Evolutionary conservation across 2,329 filamentous ascomycete species (phyloP).

Genomic region (Ophiostoma montium): DNA sequence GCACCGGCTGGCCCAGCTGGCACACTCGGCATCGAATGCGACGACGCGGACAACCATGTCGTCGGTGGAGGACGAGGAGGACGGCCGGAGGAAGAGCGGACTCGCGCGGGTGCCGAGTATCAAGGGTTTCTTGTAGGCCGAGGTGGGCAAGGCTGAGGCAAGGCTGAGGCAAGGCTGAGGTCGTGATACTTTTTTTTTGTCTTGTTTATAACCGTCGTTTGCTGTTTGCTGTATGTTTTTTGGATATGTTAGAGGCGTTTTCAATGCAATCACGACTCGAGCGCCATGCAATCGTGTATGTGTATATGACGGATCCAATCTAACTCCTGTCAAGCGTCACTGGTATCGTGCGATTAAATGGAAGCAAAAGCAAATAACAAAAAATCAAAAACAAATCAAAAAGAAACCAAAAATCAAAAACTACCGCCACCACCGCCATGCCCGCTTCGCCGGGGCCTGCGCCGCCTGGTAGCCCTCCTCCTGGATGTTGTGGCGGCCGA

Average conservation of each 20-base stretch:
- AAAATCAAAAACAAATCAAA: neutral
- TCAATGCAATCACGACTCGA: too few relatives aligned
- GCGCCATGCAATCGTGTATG: too few relatives aligned
- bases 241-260: too few relatives aligned
- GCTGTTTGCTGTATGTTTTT: neutral
- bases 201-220: neutral
- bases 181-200: neutral
- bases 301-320: too few relatives aligned
- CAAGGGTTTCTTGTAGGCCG: constrained; percentile 60
- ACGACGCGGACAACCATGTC: constrained; percentile 15
- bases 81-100: constrained; percentile 49
- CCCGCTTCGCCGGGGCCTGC: neutral
- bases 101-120: constrained; percentile 49
- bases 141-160: neutral
- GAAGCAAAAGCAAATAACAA: neutral
- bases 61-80: neutral
- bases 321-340: neutral
- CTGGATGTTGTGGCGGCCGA: constrained; percentile 62
- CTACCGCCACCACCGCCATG: too few relatives aligned
- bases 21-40: constrained; percentile 11
- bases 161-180: neutral
- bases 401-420: neutral
- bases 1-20: constrained; percentile 20
- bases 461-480: constrained; percentile 47
- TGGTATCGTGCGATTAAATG: neutral